phyloP scores from a whole-genome alignment of 2,329 filamentous ascomycete genomes.

The Lasiodiplodia theobromae region DNA sequence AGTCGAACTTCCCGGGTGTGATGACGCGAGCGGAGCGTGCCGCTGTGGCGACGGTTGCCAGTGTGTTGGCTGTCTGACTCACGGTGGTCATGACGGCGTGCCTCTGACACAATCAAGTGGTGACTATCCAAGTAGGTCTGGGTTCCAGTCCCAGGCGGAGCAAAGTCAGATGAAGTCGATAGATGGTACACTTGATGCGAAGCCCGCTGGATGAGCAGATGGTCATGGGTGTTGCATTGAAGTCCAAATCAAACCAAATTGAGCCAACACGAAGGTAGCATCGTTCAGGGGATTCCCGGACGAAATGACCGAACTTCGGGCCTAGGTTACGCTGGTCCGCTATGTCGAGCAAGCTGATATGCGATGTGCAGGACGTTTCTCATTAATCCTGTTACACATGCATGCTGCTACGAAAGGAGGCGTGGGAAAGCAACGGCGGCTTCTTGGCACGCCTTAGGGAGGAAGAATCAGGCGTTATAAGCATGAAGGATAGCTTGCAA shows the following conservation, averaged over 20 bases:
- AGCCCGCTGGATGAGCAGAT: constrained; percentile 6
- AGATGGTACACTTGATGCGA: constrained; percentile 5
- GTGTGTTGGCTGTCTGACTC: constrained; percentile 61
- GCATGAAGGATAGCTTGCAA: not conserved
- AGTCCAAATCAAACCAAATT: not conserved
- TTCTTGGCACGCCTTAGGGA: not conserved
- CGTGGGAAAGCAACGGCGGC: not conserved
- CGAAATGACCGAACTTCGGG: not conserved
- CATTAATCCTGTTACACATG: not conserved
- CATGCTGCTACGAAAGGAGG: not conserved
- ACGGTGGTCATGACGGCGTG: constrained; percentile 58
- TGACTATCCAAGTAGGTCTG: not conserved
- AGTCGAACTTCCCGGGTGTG: constrained; percentile 51
- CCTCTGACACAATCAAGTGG: constrained; percentile 35
- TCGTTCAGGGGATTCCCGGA: not conserved
- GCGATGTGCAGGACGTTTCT: not conserved
- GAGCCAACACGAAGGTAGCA: not conserved
- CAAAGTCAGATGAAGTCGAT: constrained; percentile 12
- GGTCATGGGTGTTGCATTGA: not conserved
- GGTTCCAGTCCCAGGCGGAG: constrained; percentile 1
- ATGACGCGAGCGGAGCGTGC: constrained; percentile 58
- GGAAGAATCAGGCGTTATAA: not conserved
- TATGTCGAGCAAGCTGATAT: not conserved
- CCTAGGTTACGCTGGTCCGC: not conserved
- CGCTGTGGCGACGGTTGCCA: constrained; percentile 60